Conservation (phyloP, 2,329 filamentous ascomycete genomes). For the Alternaria angustiovoidea region DNA sequence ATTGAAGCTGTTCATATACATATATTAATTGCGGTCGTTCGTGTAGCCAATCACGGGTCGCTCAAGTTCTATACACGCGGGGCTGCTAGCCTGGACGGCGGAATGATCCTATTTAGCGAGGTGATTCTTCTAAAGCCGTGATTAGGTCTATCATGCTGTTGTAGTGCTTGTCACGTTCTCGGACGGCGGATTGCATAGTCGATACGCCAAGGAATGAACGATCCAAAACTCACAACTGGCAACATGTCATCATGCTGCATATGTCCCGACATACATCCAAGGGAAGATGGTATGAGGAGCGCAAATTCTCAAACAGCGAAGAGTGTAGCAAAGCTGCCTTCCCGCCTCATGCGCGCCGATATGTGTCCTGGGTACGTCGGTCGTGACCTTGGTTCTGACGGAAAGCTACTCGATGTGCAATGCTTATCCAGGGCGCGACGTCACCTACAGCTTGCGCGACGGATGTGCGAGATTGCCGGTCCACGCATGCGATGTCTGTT, state of each 20-base stretch:
- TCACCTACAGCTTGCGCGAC: not conserved
- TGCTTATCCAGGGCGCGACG: too few species aligned
- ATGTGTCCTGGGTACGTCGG: not conserved
- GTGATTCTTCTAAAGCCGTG: not conserved
- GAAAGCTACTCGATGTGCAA: not conserved
- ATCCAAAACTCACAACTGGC: not conserved
- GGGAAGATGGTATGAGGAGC: not conserved
- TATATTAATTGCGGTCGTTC: conserved; percentile 45
- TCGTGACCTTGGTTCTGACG: not conserved
- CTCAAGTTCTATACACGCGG: not conserved
- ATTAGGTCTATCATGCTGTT: not conserved
- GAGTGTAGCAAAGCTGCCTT: not conserved
- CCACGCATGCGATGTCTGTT: not conserved
- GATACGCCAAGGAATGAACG: not conserved
- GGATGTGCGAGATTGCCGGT: not conserved
- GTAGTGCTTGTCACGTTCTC: not conserved
- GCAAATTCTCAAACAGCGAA: not conserved
- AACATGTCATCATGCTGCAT: not conserved
- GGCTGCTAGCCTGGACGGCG: conserved; percentile 14
- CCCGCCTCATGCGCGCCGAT: not conserved
- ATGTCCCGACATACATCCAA: not conserved
- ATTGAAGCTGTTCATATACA: conserved; percentile 48
- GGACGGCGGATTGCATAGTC: not conserved
- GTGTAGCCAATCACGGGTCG: conserved; percentile 36
- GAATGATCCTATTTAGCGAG: conserved; percentile 3